Evolutionary conservation across 202 grass and related monocot genomes (phyloP).

Genomic region (Setaria viridis): DNA sequence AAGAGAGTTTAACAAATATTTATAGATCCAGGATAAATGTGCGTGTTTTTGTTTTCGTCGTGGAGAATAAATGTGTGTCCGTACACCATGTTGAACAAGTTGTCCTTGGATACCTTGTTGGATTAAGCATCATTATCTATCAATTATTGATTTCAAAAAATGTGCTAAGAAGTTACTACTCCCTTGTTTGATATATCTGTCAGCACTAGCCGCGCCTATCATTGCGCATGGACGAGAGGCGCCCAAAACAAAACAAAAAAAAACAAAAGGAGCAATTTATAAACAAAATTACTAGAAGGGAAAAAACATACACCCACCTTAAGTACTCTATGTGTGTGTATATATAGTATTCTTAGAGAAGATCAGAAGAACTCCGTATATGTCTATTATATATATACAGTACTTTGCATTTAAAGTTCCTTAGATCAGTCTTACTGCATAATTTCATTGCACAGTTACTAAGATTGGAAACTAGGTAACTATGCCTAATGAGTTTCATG

Average conservation of each 20-base stretch:
- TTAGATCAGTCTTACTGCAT: not conserved
- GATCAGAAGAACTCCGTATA: too few relatives aligned
- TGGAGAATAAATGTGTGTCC: not conserved
- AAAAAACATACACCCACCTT: not conserved
- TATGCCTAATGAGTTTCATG: too few relatives aligned
- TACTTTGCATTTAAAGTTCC: not conserved
- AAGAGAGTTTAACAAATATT: conserved; percentile 12
- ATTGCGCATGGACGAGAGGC: not conserved
- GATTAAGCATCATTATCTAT: not conserved
- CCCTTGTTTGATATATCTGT: not conserved
- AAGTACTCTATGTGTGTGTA: not conserved
- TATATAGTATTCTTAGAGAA: not conserved
- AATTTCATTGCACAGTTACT: too few relatives aligned
- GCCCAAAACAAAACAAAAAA: not conserved
- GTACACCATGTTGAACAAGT: conserved; percentile 28
- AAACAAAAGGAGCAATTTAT: not conserved
- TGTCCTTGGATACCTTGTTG: not conserved
- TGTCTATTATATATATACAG: not conserved
- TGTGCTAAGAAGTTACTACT: not conserved
- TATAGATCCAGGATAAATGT: not conserved
- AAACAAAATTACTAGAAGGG: not conserved
- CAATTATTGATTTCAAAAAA: not conserved
- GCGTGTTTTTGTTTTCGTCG: not conserved
- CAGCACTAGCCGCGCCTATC: not conserved
- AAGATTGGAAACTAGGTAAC: too few relatives aligned